Percentiles rank a stretch among this genome's conserved stretches.
phyloP scores from a whole-genome alignment of 805 yeast species.

The Suhomyces faveliae region DNA sequence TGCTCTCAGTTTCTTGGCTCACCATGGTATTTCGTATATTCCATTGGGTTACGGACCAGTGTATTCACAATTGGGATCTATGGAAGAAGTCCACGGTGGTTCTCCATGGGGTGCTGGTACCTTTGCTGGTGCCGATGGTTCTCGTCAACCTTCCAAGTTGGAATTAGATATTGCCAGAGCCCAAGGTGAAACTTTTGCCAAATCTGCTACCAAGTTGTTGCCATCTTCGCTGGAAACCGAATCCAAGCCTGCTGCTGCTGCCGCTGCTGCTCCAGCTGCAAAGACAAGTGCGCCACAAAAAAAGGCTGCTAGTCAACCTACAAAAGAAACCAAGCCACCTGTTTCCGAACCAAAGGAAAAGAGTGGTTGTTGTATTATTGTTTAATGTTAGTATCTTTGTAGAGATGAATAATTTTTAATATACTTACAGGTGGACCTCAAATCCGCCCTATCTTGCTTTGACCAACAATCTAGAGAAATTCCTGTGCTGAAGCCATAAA shows the following conservation, averaged over 20 bases:
- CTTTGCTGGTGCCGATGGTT: constrained; percentile 72
- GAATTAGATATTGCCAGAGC: constrained; percentile 62
- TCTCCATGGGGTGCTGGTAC: constrained; percentile 89
- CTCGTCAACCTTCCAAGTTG: constrained; percentile 61
- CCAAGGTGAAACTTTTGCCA: constrained; percentile 69
- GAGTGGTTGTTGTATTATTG: constrained; percentile 13
- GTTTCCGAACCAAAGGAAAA: constrained; percentile 7
- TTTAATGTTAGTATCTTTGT: constrained; percentile 6
- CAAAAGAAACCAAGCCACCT: constrained; percentile 8
- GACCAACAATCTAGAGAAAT: neutral
- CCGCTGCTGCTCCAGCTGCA: constrained; percentile 3
- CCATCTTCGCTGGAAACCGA: neutral
- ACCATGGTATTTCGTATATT: constrained; percentile 61
- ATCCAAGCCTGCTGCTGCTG: constrained; percentile 1
- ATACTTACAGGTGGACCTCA: constrained; percentile 5
- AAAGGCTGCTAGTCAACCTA: neutral
- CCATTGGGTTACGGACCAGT: constrained; percentile 71
- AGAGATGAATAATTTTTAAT: neutral
- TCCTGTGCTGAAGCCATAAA: neutral
- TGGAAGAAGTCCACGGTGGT: constrained; percentile 74
- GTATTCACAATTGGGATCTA: constrained; percentile 53
- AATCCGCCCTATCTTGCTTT: constrained; percentile 4
- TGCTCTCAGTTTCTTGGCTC: constrained; percentile 42
- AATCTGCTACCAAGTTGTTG: constrained; percentile 36
- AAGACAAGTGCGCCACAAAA: neutral